A percentile compares a stretch with the other conserved stretches of the same genome.
Conservation (phyloP, 768 basidiomycete species). For the Pisolithus marmoratus region DNA sequence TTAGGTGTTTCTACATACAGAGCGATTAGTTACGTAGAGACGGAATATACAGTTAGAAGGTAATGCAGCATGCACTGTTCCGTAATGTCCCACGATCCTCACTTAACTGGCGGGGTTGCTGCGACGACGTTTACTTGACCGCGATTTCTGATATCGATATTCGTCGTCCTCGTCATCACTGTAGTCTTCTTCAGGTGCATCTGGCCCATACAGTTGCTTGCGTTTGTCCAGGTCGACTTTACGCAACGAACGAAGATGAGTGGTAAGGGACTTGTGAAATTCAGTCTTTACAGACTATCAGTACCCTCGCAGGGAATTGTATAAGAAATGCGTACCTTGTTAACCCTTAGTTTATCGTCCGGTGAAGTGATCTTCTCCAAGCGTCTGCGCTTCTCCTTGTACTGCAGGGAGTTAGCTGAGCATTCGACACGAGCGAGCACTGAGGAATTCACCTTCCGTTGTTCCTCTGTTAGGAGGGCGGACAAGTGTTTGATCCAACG, state of each 20-base stretch:
- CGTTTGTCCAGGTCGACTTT: conserved; percentile 52
- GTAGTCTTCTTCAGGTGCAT: conserved; percentile 32
- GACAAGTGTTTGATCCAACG: conserved; percentile 66
- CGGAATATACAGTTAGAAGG: conserved; percentile 22
- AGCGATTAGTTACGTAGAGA: conserved; percentile 15
- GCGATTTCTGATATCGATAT: conserved; percentile 24
- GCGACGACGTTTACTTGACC: conserved; percentile 25
- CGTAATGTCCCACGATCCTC: conserved; percentile 13
- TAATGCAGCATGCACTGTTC: conserved; percentile 14
- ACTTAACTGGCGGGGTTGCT: conserved; percentile 14
- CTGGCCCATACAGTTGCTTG: conserved; percentile 35
- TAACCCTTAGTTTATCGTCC: conserved; percentile 45
- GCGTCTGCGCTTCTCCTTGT: conserved; percentile 56
- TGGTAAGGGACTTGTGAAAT: conserved; percentile 57
- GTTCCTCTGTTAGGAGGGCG: conserved; percentile 56
- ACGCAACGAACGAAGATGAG: conserved; percentile 56
- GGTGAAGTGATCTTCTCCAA: conserved; percentile 39
- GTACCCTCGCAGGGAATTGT: background rate
- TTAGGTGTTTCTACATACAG: background rate
- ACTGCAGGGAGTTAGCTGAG: conserved; percentile 32
- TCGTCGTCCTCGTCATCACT: conserved; percentile 32
- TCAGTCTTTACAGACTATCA: conserved; percentile 43
- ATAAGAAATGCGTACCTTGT: conserved; percentile 43
- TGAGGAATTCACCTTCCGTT: conserved; percentile 50
- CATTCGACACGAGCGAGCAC: conserved; percentile 3